Conservation (phyloP, 805 yeast genomes). For the Kodamaea sagamina region DNA sequence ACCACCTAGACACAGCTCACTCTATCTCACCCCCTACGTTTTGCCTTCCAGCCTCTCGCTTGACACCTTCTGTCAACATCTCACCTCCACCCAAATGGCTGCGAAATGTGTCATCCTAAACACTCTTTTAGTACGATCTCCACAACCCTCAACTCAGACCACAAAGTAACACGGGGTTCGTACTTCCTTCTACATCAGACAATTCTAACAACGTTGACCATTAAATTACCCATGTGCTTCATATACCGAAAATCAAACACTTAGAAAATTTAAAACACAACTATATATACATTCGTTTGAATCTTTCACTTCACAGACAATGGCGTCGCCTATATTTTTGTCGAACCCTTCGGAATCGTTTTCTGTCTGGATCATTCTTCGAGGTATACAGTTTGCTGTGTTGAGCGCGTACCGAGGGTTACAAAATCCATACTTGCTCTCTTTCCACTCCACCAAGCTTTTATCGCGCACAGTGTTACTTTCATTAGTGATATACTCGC, state of each 20-base stretch:
- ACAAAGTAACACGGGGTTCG: too few relatives aligned
- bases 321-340: conserved; percentile 63
- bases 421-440: conserved; percentile 2
- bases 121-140: too few relatives aligned
- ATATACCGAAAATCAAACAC: neutral
- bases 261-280: neutral
- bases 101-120: too few relatives aligned
- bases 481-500: conserved; percentile 10
- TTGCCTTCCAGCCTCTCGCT: too few relatives aligned
- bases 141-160: too few relatives aligned
- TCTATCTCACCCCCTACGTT: too few relatives aligned
- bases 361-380: conserved; percentile 46
- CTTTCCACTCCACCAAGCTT: neutral
- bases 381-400: conserved; percentile 56
- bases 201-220: too few relatives aligned
- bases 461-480: conserved; percentile 7
- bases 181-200: too few relatives aligned
- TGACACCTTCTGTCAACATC: too few relatives aligned
- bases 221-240: too few relatives aligned
- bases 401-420: conserved; percentile 32
- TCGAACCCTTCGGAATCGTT: conserved; percentile 60
- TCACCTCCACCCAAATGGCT: too few relatives aligned
- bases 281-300: neutral
- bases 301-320: conserved; percentile 17
- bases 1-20: too few relatives aligned